A percentile compares a stretch with the other conserved stretches of the same genome.
phyloP scores from a whole-genome alignment of 177 flowering plant species.

The Vitis hybrid region DNA sequence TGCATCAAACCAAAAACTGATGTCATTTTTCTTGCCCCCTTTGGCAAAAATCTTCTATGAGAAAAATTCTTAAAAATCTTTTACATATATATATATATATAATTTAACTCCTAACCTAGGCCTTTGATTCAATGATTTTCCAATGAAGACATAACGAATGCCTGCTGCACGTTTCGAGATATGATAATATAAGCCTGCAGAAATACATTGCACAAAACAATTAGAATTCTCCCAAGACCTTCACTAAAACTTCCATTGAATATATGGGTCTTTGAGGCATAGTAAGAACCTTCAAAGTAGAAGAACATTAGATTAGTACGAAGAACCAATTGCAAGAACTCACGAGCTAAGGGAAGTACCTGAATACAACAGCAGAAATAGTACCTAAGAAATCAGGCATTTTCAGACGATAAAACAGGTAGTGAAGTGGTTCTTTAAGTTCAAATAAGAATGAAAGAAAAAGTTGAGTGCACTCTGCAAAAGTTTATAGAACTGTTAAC shows the following conservation, averaged over 20 bases:
- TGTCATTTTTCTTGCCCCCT: background rate
- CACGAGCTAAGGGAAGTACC: constrained; percentile 83
- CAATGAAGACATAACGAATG: constrained; percentile 86
- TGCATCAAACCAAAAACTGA: background rate
- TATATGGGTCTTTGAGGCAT: background rate
- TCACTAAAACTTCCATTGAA: background rate
- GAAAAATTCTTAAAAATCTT: background rate
- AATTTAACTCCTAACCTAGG: constrained; percentile 55
- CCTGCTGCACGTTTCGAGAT: constrained; percentile 94
- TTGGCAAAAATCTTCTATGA: background rate
- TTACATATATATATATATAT: background rate
- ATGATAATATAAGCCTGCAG: constrained; percentile 87
- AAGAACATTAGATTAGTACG: constrained; percentile 95
- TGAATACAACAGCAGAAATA: constrained; percentile 23
- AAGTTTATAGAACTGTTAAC: too few species aligned
- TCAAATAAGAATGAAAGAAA: background rate
- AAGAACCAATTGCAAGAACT: constrained; percentile 68
- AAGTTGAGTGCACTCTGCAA: too few species aligned
- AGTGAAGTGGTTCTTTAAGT: background rate
- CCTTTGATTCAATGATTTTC: constrained; percentile 87
- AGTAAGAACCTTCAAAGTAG: constrained; percentile 86
- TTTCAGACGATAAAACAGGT: background rate
- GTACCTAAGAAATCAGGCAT: constrained; percentile 5
- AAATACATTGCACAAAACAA: constrained; percentile 2
- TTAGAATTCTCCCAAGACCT: background rate